Percentiles rank a stretch among this genome's conserved stretches.
Evolutionary conservation across 192 early-diverging fungal species (phyloP).

Genomic region (Coemansia sp.): DNA sequence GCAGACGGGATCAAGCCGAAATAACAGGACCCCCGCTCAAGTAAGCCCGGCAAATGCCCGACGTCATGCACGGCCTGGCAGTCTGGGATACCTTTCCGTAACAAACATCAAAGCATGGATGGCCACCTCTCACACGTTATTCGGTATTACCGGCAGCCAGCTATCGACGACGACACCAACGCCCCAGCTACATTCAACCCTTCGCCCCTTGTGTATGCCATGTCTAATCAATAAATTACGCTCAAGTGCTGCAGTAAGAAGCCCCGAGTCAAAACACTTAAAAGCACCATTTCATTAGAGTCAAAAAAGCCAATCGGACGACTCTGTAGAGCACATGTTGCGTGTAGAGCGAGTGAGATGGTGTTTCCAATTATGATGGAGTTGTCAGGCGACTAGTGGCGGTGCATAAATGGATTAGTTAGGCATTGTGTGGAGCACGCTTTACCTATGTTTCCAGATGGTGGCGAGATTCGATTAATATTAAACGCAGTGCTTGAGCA

Average conservation of each 20-base stretch:
- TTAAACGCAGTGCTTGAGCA: background rate
- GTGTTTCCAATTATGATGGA: background rate
- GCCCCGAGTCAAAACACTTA: background rate
- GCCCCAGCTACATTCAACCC: too few relatives aligned
- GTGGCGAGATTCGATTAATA: background rate
- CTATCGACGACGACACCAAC: too few relatives aligned
- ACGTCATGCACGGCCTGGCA: too few relatives aligned
- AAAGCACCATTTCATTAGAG: background rate
- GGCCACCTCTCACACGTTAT: too few relatives aligned
- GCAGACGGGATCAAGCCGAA: background rate
- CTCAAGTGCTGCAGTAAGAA: background rate
- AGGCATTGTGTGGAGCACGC: background rate
- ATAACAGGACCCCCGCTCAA: background rate
- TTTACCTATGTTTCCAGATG: background rate
- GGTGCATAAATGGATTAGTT: background rate
- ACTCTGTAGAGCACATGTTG: background rate
- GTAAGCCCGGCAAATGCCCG: too few relatives aligned
- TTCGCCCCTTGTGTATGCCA: too few relatives aligned
- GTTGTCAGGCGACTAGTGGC: background rate
- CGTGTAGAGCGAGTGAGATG: background rate
- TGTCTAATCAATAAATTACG: too few relatives aligned
- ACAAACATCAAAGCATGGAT: too few relatives aligned
- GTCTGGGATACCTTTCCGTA: too few relatives aligned
- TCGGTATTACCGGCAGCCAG: too few relatives aligned
- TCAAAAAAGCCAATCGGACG: background rate